Percentiles rank a stretch among this genome's conserved stretches.
Conservation (phyloP, 192 early-diverging fungal species). For the Linnemannia schmuckeri region DNA sequence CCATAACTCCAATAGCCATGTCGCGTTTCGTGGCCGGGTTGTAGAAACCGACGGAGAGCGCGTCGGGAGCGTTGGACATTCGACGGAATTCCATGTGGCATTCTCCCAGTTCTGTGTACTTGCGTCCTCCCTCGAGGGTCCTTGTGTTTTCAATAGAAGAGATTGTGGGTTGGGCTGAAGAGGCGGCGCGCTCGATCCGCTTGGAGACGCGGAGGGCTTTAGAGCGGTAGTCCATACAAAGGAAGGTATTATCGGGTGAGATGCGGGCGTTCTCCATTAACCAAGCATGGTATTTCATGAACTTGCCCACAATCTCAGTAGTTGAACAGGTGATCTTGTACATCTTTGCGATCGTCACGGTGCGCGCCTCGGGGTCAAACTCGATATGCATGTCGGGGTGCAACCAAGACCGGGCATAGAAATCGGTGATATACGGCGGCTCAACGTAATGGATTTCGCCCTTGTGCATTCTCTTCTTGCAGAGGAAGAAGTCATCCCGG, state of each 20-base stretch:
- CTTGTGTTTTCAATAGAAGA: background rate
- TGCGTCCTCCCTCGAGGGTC: conserved; percentile 23
- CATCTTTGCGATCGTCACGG: conserved; percentile 35
- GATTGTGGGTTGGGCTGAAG: background rate
- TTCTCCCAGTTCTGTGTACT: conserved; percentile 31
- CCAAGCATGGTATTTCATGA: conserved; percentile 23
- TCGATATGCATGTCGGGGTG: conserved; percentile 44
- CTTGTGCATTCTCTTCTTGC: conserved; percentile 32
- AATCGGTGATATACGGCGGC: conserved; percentile 41
- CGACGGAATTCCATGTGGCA: conserved; percentile 47
- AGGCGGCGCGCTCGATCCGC: background rate
- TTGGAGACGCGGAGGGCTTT: conserved; percentile 28
- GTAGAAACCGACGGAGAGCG: conserved; percentile 39
- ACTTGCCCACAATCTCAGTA: conserved; percentile 25
- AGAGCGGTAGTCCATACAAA: conserved; percentile 46
- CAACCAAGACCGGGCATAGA: conserved; percentile 43
- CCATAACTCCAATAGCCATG: conserved; percentile 30
- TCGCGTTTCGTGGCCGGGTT: conserved; percentile 49
- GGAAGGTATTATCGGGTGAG: conserved; percentile 43
- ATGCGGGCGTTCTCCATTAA: conserved; percentile 32
- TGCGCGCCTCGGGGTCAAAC: conserved; percentile 19
- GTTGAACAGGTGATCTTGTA: conserved; percentile 41
- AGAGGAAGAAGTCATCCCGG: conserved; percentile 39
- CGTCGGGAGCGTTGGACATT: conserved; percentile 43
- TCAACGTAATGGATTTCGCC: conserved; percentile 32